Evolutionary conservation across 345 rosid species (phyloP), one percentile per base, ranked within the genome.

Genomic region (Litchi chinensis): DNA sequence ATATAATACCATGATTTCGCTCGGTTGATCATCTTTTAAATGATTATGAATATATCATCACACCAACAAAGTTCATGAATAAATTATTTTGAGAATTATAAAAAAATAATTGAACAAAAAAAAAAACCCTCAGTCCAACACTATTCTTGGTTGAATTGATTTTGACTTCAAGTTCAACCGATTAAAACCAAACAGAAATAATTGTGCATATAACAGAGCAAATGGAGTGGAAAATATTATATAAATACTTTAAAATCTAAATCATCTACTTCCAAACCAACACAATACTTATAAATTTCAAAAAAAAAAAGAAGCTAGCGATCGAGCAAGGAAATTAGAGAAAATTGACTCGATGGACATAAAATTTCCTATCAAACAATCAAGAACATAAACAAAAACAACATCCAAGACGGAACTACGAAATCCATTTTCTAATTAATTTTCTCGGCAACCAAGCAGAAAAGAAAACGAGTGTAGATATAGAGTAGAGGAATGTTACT

Each of bases 401-500:
- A 71, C 46, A 73, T 52, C 59, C 39, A 71, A 71, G 12, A 44
- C 50, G 37, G 26, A 77, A 65, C 77, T 67, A 21, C n/a, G 37
- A 79, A 15, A 21, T 48, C 70, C 22, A 46, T 24, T 65, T 12
- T 37, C 41, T n/a, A 15, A 13, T 50, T 18, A 1, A 8, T 76
- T 63, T 79, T 75, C 76, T 62, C 8, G 59, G 37, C 15, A 76
- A 76, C 4, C 62, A 66, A 81, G 56, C 72, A 68, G 76, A 69
- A 52, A 52, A 39, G n/a, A 75, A 32, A 21, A 26, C 73, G 59
- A 73, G 65, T 65, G 24, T 62, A 68, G 39, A 78, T 28, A 75
- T 28, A 73, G 74, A 72, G 80, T 82, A 60, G 28, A 8, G 26
- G 28, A 40, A 16, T 21, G 77, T 77, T 84, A 93, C 99, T 78